Percentiles rank a stretch among this genome's conserved stretches.
Conservation (phyloP, 2,329 filamentous ascomycete genomes). For the Colletotrichum sp. region DNA sequence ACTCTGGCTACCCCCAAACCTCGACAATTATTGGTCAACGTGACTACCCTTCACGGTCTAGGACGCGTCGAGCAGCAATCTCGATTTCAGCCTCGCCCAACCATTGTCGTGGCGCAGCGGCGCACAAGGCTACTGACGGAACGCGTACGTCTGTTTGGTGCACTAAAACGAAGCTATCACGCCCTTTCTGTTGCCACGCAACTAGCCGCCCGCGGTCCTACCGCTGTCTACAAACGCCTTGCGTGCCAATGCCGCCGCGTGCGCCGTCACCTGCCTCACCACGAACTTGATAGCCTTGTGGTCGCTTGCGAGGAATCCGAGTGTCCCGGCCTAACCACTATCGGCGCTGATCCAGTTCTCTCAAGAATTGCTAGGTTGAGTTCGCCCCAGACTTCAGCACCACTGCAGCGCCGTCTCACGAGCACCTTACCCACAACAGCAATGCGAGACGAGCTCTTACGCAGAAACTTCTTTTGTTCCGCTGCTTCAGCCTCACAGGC, state of each 20-base stretch:
- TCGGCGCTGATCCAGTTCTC: not conserved
- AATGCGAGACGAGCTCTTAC: not conserved
- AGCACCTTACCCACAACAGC: not conserved
- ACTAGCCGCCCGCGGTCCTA: not conserved
- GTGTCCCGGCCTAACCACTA: not conserved
- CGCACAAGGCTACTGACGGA: not conserved
- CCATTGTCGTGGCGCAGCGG: not conserved
- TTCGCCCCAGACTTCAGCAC: not conserved
- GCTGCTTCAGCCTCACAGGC: not conserved
- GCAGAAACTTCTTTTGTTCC: not conserved
- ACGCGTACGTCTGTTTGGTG: not conserved
- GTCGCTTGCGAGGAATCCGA: not conserved
- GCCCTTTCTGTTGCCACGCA: not conserved
- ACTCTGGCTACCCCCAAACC: not conserved
- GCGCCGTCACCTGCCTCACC: not conserved
- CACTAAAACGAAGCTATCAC: not conserved
- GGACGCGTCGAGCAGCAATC: not conserved
- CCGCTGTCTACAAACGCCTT: not conserved
- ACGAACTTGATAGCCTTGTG: not conserved
- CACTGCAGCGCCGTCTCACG: not conserved
- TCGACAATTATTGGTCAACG: not conserved
- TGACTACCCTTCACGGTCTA: not conserved
- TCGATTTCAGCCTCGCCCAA: slow-evolving; percentile 2
- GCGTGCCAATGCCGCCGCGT: not conserved
- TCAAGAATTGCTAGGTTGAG: not conserved